phyloP scores from a whole-genome alignment of 257 asterid species.

The Rehmannia glutinosa region DNA sequence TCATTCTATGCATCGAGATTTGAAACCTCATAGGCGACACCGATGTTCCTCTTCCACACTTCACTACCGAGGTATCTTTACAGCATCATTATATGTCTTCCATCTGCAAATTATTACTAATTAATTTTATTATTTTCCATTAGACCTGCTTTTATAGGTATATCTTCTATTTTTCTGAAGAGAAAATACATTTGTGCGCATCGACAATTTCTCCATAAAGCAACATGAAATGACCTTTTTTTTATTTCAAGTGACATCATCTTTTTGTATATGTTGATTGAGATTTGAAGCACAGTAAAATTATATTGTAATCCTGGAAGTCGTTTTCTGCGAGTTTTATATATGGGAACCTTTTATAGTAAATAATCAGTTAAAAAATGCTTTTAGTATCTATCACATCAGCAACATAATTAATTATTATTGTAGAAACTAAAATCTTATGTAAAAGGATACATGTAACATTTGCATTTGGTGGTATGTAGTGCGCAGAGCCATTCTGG shows the following conservation, averaged over 20 bases:
- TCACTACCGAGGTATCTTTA: not conserved
- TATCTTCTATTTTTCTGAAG: not conserved
- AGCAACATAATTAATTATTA: not conserved
- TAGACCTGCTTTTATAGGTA: not conserved
- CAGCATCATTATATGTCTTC: not conserved
- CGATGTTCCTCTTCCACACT: conserved; percentile 12
- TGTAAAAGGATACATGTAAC: too few relatives aligned
- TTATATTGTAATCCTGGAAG: too few relatives aligned
- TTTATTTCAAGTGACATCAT: too few relatives aligned
- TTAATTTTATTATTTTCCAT: not conserved
- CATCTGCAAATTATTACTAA: not conserved
- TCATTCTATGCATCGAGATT: conserved; percentile 15
- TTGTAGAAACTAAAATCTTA: not conserved
- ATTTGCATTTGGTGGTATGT: not conserved
- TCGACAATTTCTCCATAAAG: not conserved
- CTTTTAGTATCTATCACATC: not conserved
- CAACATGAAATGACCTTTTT: not conserved
- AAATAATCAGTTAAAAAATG: not conserved
- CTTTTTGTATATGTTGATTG: too few relatives aligned
- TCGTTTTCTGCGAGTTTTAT: too few relatives aligned
- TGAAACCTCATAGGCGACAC: conserved; percentile 6
- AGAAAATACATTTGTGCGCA: not conserved
- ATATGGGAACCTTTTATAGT: not conserved
- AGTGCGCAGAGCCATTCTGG: too few relatives aligned
- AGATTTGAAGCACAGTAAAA: too few relatives aligned